phyloP scores from a whole-genome alignment of 768 basidiomycete genomes.

The Trametopsis cervina region DNA sequence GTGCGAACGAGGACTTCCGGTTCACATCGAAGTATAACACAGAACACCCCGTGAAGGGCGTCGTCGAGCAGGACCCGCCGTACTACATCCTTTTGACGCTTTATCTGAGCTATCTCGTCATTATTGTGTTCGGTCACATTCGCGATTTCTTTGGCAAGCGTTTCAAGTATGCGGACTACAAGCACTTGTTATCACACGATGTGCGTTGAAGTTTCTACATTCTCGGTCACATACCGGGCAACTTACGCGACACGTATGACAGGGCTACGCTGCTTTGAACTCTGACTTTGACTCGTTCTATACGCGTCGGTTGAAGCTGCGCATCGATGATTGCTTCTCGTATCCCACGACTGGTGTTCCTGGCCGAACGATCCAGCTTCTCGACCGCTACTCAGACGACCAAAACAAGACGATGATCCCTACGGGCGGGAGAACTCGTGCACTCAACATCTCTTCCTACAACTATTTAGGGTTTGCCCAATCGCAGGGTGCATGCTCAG shows the following conservation, averaged over 20 bases:
- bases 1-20: constrained; percentile 70
- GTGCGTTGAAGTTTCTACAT: constrained; percentile 41
- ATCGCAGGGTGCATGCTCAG: constrained; percentile 86
- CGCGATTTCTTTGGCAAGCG: constrained; percentile 94
- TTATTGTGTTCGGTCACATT: constrained; percentile 87
- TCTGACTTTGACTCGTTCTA: constrained; percentile 99
- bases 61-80: constrained; percentile 77
- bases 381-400: constrained; percentile 80
- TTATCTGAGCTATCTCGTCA: constrained; percentile 88
- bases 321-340: constrained; percentile 93
- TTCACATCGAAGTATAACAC: constrained; percentile 55
- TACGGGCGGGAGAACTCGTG: constrained; percentile 78
- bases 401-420: constrained; percentile 72
- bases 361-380: constrained; percentile 81
- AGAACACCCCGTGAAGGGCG: constrained; percentile 40
- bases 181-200: constrained; percentile 75
- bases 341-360: constrained; percentile 93
- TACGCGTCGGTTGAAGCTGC: constrained; percentile 88
- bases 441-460: constrained; percentile 95
- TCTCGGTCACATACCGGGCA: background rate
- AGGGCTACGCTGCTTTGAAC: constrained; percentile 96
- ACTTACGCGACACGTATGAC: constrained; percentile 6
- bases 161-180: constrained; percentile 59
- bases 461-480: constrained; percentile 99
- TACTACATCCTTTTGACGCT: constrained; percentile 90